A percentile compares a stretch with the other conserved stretches of the same genome.
These are phyloP conservation scores for Ceratobasidium sp. DNA, from an alignment of 1,284 basidiomycete species.

Conservation along the genomic window DNA sequence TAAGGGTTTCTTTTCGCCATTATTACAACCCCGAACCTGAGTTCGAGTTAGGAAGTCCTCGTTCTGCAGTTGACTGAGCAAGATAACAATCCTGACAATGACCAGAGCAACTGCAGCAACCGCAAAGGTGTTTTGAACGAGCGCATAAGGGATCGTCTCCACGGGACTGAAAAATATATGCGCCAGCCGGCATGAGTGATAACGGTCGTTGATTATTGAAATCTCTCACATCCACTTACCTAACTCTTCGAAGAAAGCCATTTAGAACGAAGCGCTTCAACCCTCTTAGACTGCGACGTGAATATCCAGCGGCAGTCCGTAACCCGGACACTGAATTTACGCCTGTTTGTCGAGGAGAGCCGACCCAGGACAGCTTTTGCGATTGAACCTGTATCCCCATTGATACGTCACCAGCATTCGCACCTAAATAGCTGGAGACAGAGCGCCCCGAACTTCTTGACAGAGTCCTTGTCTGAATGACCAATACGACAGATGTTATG, in stretches of 20 bases:
- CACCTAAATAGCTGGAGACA: neutral
- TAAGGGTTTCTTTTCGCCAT: neutral
- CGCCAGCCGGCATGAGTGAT: neutral
- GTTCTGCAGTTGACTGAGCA: neutral
- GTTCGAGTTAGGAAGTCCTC: conserved; percentile 10
- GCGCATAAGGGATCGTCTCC: neutral
- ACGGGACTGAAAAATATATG: neutral
- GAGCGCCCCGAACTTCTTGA: neutral
- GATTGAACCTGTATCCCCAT: neutral
- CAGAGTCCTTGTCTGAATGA: neutral
- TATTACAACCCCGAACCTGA: neutral
- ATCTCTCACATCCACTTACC: neutral
- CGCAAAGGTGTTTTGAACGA: neutral
- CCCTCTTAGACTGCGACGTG: too few species aligned
- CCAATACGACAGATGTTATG: neutral
- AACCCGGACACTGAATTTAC: too few species aligned
- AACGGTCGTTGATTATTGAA: too few species aligned
- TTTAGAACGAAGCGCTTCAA: neutral
- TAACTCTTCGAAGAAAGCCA: neutral
- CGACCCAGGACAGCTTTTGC: neutral
- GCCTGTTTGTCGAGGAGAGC: neutral
- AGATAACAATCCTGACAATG: neutral
- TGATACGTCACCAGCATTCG: neutral
- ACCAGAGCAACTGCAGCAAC: neutral
- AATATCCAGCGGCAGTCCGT: too few species aligned